Evolutionary conservation across 805 yeast genomes (phyloP).

Genomic region (Wickerhamiella musiphila): DNA sequence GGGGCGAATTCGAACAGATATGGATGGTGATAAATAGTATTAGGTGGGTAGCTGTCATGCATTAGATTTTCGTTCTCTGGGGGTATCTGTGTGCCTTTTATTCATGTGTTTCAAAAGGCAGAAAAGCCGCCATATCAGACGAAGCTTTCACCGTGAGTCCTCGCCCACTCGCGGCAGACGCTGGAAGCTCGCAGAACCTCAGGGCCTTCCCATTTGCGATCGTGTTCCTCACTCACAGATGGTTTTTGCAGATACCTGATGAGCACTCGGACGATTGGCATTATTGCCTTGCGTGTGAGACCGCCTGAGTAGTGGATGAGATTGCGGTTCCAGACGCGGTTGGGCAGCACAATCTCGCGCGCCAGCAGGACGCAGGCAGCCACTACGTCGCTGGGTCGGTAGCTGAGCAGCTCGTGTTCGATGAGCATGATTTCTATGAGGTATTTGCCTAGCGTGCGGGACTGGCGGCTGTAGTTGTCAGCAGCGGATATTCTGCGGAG

Average conservation of each 20-base stretch:
- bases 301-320: slow-evolving; percentile 87
- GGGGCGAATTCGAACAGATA: no score
- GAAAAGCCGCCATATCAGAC: no score
- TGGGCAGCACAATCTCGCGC: slow-evolving; percentile 47
- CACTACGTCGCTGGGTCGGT: slow-evolving; percentile 62
- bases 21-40: no score
- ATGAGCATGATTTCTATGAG: slow-evolving; percentile 60
- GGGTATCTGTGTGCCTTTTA: no score
- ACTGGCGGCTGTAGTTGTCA: slow-evolving; percentile 70
- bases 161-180: slow-evolving; percentile 22
- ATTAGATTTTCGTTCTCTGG: no score
- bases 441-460: slow-evolving; percentile 74
- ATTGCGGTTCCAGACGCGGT: slow-evolving; percentile 61
- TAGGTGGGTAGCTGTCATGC: no score
- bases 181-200: slow-evolving; percentile 54
- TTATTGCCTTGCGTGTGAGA: slow-evolving; percentile 53
- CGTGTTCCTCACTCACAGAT: slow-evolving; percentile 79
- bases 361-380: slow-evolving; percentile 80
- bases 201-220: slow-evolving; percentile 80
- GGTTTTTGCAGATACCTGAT: slow-evolving; percentile 61
- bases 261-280: slow-evolving; percentile 55
- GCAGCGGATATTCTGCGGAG: slow-evolving; percentile 78
- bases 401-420: slow-evolving; percentile 57
- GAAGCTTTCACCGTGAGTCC: slow-evolving; percentile 8
- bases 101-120: not conserved